A percentile compares a stretch with the other conserved stretches of the same genome.
phyloP scores from a whole-genome alignment of 257 asterid genomes.

The Striga asiatica region DNA sequence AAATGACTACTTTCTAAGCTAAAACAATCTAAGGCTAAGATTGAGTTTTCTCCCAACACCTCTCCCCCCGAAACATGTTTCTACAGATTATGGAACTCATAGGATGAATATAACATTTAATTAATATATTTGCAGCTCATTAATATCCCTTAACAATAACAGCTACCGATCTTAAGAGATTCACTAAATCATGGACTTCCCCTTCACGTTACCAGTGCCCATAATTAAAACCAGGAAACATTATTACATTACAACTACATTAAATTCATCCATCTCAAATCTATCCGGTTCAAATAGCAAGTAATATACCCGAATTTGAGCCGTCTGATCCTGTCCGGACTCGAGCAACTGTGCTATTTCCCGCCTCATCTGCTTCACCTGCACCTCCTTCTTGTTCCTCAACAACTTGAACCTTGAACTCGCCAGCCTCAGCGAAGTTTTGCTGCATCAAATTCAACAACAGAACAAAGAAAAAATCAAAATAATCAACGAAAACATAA shows the following conservation, averaged over 20 bases:
- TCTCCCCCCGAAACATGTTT: neutral
- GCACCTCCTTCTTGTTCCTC: constrained; percentile 78
- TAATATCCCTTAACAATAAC: neutral
- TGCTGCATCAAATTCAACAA: constrained; percentile 45
- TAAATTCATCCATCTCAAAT: neutral
- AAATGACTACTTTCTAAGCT: neutral
- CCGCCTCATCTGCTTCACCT: constrained; percentile 65
- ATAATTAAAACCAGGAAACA: constrained; percentile 7
- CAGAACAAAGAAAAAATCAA: neutral
- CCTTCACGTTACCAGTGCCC: neutral
- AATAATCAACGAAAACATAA: neutral
- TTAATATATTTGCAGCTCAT: constrained; percentile 1
- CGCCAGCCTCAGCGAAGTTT: constrained; percentile 62
- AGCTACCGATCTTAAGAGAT: neutral
- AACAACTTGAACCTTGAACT: constrained; percentile 63
- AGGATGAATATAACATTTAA: neutral
- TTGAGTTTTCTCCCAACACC: neutral
- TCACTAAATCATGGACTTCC: neutral
- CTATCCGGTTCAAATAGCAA: neutral
- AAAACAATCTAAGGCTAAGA: neutral
- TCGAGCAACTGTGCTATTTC: constrained; percentile 76
- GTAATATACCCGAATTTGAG: constrained; percentile 56
- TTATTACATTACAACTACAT: neutral
- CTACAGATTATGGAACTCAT: neutral
- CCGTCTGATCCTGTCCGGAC: constrained; percentile 70